Evolutionary conservation across 2,329 filamentous ascomycete species (phyloP), one percentile per base, ranked within the genome.

Genomic region (Aspergillus pseudoviridinutans): DNA sequence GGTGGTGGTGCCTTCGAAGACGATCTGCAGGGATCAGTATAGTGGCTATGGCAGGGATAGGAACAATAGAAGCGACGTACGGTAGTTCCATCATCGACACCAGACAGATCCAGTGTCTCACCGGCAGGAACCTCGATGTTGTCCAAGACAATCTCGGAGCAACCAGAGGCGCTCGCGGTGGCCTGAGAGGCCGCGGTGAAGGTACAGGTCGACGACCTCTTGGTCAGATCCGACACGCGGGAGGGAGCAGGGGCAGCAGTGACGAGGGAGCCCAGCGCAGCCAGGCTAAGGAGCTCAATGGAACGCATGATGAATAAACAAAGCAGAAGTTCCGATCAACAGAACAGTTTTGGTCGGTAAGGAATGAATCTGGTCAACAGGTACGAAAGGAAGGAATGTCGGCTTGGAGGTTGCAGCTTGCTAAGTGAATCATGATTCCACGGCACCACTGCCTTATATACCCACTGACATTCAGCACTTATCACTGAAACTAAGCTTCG

Each of bases 1-100:
- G 53, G 82, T 84, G 20, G 86, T 89, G 20, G 78, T 84, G 35
- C 87, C 87, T 60, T 83, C 72, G 73, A 89, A 89, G 62, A 82
- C 83, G 60, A 88, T 80, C 72, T 77, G 52, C 10, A 17, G n/a
- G 29, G 4, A 12, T 9, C 27, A 22, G 44, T 46, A 46, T 53
- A 50, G 46, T n/a, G 1, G 9, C 8, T 10, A 35, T 35, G 10
- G 29, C 22, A 28, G 14, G 51, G 41, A 12, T 46, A 52, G 54
- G 61, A 58, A 27, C 56, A 32, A 29, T 56, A 54, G 10, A 22
- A 42, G 54, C n/a, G 46, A 56, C 59, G 51, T 65, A 78, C 79
- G 55, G 71, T 78, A 14, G 83, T 84, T 60, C 80, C 80, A 20
- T 71, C 66, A 1, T 76, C 77, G 42, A 86, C 76, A 22, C 75